These are phyloP conservation scores for Trichoderma erinaceum DNA, from an alignment of 495 filamentous ascomycete genomes.

Conservation along the genomic window DNA sequence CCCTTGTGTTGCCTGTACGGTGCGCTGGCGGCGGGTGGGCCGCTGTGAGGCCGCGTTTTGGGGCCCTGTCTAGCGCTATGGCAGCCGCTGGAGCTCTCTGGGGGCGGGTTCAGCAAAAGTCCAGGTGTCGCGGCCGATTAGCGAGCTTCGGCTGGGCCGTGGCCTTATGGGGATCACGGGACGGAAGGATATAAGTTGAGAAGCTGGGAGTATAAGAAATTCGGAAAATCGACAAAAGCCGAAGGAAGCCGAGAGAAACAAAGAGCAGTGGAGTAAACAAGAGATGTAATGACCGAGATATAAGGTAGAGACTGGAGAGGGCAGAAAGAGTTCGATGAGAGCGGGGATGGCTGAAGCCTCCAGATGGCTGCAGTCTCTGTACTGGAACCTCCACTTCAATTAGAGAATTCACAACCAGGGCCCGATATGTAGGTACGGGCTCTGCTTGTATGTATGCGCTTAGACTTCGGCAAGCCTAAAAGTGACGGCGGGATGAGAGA, in stretches of 20 bases:
- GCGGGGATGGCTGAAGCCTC: not conserved
- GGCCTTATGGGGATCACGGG: slow-evolving; percentile 1
- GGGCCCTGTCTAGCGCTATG: not conserved
- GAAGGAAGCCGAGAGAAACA: not conserved
- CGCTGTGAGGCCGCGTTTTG: not conserved
- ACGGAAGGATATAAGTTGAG: not conserved
- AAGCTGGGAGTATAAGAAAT: not conserved
- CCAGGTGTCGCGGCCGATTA: slow-evolving; percentile 2
- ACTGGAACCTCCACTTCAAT: not conserved
- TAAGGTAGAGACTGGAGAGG: not conserved
- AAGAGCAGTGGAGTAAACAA: too few relatives aligned
- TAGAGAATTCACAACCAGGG: not conserved
- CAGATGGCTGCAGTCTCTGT: too few relatives aligned
- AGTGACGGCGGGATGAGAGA: not conserved
- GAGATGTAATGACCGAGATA: not conserved
- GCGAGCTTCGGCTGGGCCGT: slow-evolving; percentile 7
- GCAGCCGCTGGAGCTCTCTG: not conserved
- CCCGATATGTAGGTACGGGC: not conserved
- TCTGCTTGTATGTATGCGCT: not conserved
- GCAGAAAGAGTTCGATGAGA: not conserved
- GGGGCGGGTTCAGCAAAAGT: not conserved
- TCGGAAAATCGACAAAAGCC: not conserved
- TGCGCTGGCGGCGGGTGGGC: slow-evolving; percentile 9
- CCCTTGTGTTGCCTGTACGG: not conserved
- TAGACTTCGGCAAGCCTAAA: not conserved